Evolutionary conservation across 2,329 filamentous ascomycete species (phyloP), one percentile per base, ranked within the genome.

Genomic region (Stachybotrys chartarum): DNA sequence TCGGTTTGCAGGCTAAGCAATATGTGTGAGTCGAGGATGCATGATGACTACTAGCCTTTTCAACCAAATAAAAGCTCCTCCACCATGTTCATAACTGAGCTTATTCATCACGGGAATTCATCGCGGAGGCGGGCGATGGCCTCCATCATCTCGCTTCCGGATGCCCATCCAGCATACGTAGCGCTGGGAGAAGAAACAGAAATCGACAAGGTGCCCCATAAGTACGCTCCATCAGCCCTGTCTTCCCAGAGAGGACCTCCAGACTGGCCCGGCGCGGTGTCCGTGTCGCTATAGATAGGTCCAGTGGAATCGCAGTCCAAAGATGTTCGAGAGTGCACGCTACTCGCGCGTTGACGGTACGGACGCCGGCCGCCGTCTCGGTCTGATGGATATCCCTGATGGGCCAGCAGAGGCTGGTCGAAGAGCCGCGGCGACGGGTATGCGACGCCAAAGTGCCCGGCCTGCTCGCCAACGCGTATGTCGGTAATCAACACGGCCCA

Each of bases 401-500:
- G 58, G 50, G 57, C 55, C 56, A 64, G 58, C 52, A 55, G 55
- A 16, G 58, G 56, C 24, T 49, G 55, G 30, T 60, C 59, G 12
- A 58, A 44, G 42, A 55, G 54, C 16, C 54, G 54, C 14, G 55
- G 55, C 50, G 61, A 58, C 18, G 59, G 57, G 5, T 54, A 49
- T 53, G 57, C 57, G 49, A 60, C 59, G 24, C 64, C 64, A n/a
- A 67, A 59, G 54, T 57, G 64, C 30, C 65, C 65, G 17, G 56
- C 57, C n/a, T 56, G 16, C 7, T 64, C 60, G 17, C 65, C 65
- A 1, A 66, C 58, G 48, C 64, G 62, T 8, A 60, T 49, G 49
- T 60, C 57, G 17, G 66, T 58, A 50, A 67, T 57, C 46, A 65
- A 55, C 44, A 67, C 61, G 48, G 64, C 61, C 63, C 64, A 66